phyloP scores from a whole-genome alignment of 2,329 filamentous ascomycete species.

The Dendryphion nanum region DNA sequence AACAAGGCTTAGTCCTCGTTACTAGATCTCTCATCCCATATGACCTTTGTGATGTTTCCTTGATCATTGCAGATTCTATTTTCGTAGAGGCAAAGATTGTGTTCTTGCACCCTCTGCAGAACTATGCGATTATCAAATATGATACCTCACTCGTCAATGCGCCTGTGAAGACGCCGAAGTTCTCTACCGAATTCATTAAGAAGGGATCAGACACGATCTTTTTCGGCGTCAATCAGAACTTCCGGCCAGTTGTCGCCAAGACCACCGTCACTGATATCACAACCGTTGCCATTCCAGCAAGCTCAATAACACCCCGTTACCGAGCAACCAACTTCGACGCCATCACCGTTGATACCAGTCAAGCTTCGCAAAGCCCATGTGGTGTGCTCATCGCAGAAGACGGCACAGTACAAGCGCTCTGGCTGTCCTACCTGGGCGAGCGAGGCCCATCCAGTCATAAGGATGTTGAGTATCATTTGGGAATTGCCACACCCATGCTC shows the following conservation, averaged over 20 bases:
- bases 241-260: slow-evolving; percentile 87
- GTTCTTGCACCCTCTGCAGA: slow-evolving; percentile 94
- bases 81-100: slow-evolving; percentile 92
- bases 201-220: slow-evolving; percentile 95
- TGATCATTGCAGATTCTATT: slow-evolving; percentile 95
- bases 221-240: slow-evolving; percentile 96
- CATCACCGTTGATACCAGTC: slow-evolving; percentile 91
- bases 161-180: slow-evolving; percentile 82
- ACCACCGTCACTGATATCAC: slow-evolving; percentile 97
- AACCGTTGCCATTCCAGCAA: slow-evolving; percentile 92
- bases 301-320: slow-evolving; percentile 86
- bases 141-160: slow-evolving; percentile 91
- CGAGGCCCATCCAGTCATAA: slow-evolving; percentile 74
- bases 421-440: slow-evolving; percentile 96
- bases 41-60: slow-evolving; percentile 91
- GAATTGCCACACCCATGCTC: slow-evolving; percentile 82
- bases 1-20: slow-evolving; percentile 91
- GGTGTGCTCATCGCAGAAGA: slow-evolving; percentile 88
- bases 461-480: slow-evolving; percentile 95
- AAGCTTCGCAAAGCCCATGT: slow-evolving; percentile 88
- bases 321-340: slow-evolving; percentile 94
- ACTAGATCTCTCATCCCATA: slow-evolving; percentile 94
- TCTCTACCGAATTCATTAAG: slow-evolving; percentile 78
- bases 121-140: slow-evolving; percentile 94
- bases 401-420: slow-evolving; percentile 89